These are phyloP conservation scores for Thielaviopsis musarum DNA, from an alignment of 2,329 filamentous ascomycete species.

Conservation along the genomic window DNA sequence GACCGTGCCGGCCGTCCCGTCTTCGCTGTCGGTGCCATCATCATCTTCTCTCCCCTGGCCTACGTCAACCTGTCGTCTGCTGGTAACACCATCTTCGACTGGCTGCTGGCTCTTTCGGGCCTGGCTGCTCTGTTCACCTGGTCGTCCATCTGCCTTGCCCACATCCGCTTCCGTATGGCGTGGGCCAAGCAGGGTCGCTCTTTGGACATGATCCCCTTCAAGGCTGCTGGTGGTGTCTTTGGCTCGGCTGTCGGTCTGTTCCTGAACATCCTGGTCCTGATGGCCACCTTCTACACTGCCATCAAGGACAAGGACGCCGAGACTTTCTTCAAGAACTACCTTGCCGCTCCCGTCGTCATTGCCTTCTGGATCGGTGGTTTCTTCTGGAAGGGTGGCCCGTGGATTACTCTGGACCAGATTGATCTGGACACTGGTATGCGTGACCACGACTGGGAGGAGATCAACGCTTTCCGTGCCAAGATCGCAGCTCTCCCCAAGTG, in stretches of 20 bases:
- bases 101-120: constrained; percentile 47
- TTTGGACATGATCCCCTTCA: constrained; percentile 49
- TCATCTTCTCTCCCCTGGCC: constrained; percentile 31
- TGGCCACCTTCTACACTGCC: constrained; percentile 36
- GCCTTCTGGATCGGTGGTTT: constrained; percentile 39
- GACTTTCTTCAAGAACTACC: constrained; percentile 37
- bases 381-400: constrained; percentile 47
- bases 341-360: constrained; percentile 35
- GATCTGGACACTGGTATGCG: constrained; percentile 50
- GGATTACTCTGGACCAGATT: constrained; percentile 41
- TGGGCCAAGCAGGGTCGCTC: constrained; percentile 41
- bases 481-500: constrained; percentile 35
- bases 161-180: constrained; percentile 49
- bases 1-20: constrained; percentile 36
- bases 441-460: constrained; percentile 47
- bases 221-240: constrained; percentile 38
- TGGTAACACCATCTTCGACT: constrained; percentile 39
- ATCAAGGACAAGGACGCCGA: constrained; percentile 27
- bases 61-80: constrained; percentile 28
- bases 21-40: constrained; percentile 25
- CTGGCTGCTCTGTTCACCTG: constrained; percentile 48
- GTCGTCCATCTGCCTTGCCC: constrained; percentile 46
- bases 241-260: constrained; percentile 46
- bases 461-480: constrained; percentile 36
- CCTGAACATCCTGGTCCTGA: constrained; percentile 36